phyloP scores from a whole-genome alignment of 805 yeast genomes.

The Nakazawaea sp. region DNA sequence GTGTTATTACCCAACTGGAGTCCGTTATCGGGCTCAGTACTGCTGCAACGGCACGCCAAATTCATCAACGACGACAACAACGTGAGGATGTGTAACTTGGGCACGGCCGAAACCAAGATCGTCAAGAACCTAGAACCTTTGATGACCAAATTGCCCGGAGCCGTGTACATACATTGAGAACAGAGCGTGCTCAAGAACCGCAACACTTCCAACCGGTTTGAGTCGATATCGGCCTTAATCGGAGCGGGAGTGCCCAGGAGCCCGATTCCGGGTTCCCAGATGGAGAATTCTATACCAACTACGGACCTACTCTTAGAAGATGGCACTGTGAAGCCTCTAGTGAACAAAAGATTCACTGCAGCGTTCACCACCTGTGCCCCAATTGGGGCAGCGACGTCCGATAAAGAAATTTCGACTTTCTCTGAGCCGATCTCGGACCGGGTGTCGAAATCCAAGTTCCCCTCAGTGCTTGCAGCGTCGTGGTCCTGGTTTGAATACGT shows the following conservation, averaged over 20 bases:
- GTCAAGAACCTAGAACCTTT: conserved; percentile 59
- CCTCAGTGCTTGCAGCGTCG: conserved; percentile 15
- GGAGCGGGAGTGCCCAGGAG: conserved; percentile 21
- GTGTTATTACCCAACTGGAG: conserved; percentile 25
- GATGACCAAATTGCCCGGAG: conserved; percentile 32
- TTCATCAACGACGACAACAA: conserved; percentile 69
- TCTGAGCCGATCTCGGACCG: conserved; percentile 2
- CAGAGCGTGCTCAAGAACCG: conserved; percentile 53
- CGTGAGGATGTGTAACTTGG: conserved; percentile 39
- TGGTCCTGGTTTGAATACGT: conserved; percentile 14
- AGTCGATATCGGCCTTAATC: conserved; percentile 37
- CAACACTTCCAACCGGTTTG: conserved; percentile 63
- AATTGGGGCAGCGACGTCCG: conserved; percentile 19
- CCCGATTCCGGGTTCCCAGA: conserved; percentile 86
- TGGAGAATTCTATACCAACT: conserved; percentile 28
- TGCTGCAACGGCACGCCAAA: conserved; percentile 45
- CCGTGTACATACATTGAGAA: conserved; percentile 53
- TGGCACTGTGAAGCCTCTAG: conserved; percentile 43
- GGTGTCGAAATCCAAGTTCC: conserved; percentile 12
- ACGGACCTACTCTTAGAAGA: conserved; percentile 5
- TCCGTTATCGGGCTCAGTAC: conserved; percentile 35
- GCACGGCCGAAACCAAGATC: conserved; percentile 41
- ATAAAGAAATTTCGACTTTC: conserved; percentile 12
- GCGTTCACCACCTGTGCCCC: conserved; percentile 31
- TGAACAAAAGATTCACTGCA: conserved; percentile 43